Percentiles rank a stretch among this genome's conserved stretches.
Conservation (phyloP, 495 filamentous ascomycete species). For the Chaetomium fimeti region DNA sequence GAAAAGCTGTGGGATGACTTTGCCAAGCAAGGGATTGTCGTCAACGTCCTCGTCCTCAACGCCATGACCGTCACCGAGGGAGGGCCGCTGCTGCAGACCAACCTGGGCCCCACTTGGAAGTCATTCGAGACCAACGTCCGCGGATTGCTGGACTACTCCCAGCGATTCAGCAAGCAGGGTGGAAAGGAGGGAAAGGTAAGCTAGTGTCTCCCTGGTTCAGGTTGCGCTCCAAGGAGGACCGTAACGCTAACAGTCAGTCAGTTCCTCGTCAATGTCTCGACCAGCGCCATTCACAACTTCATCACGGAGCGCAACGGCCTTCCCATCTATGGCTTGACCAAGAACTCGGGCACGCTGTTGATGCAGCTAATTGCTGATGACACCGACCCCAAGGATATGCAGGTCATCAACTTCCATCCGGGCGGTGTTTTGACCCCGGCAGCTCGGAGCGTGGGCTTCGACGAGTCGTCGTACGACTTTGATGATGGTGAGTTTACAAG, state of each 20-base stretch:
- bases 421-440: constrained; percentile 40
- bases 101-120: constrained; percentile 33
- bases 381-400: constrained; percentile 33
- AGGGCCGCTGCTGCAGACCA: constrained; percentile 12
- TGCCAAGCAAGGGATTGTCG: constrained; percentile 27
- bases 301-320: constrained; percentile 9
- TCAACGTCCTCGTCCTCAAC: constrained; percentile 47
- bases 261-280: constrained; percentile 43
- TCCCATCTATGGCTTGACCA: constrained; percentile 39
- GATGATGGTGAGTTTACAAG: constrained; percentile 37
- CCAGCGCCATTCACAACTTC: constrained; percentile 31
- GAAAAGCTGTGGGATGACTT: constrained; percentile 40
- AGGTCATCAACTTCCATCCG: constrained; percentile 48
- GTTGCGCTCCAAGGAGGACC: too few species aligned
- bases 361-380: constrained; percentile 42
- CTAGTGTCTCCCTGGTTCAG: neutral
- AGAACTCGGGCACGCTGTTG: constrained; percentile 40
- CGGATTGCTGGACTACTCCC: constrained; percentile 37
- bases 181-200: neutral
- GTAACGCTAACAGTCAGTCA: constrained; percentile 10
- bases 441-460: constrained; percentile 24
- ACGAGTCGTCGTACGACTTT: constrained; percentile 27
- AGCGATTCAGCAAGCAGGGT: constrained; percentile 37
- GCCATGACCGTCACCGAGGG: constrained; percentile 25
- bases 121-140: constrained; percentile 38